Evolutionary conservation across 2,329 filamentous ascomycete species (phyloP), one percentile per base, ranked within the genome.

Genomic region (Neopestalotiopsis clavispora): DNA sequence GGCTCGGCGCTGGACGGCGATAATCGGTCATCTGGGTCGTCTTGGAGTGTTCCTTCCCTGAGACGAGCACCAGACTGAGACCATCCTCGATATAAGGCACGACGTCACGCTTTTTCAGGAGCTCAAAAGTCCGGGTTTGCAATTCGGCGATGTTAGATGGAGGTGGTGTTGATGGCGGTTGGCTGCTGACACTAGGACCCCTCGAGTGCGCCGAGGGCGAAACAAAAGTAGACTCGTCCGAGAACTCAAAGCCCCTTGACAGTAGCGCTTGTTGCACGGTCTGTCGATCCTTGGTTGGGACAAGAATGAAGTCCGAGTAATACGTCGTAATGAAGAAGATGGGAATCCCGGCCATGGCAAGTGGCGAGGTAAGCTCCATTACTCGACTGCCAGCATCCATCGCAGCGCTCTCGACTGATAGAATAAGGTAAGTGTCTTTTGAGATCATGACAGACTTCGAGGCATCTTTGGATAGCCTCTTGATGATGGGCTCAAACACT

Each of bases 321-420:
- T 98, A 99, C 40, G 94, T 98, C 3, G 95, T 98, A 79, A 98
- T 97, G 86, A 98, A 98, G 85, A 98, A 98, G 77, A 99, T 97
- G 66, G 95, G 93, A 66, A 98, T 96, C 74, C 94, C 94, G 64
- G 95, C 95, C 78, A 98, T 87, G 34, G 96, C 95, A 40, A 98
- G 86, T 4, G 95, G 96, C 66, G 91, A 95, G 7, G 95, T 98
- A 71, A 99, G 82, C 77, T 98, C 95, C 74, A 98, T 89, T 6
- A 99, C 95, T 68, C 95, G 89, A 74, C 95, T 94, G 6, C 94
- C 95, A 10, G 95, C 95, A 78, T 98, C 95, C 74, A 97, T 90
- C 7, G 95, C 94, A 74, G 95, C 92, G 71, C 93, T 94, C 71
- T 94, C 94, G 70, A 99, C 94, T 71, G 94, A 94, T 79, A 98